A percentile compares a stretch with the other conserved stretches of the same genome.
Conservation (phyloP, 805 yeast genomes). For the Teunomyces funiuensis region DNA sequence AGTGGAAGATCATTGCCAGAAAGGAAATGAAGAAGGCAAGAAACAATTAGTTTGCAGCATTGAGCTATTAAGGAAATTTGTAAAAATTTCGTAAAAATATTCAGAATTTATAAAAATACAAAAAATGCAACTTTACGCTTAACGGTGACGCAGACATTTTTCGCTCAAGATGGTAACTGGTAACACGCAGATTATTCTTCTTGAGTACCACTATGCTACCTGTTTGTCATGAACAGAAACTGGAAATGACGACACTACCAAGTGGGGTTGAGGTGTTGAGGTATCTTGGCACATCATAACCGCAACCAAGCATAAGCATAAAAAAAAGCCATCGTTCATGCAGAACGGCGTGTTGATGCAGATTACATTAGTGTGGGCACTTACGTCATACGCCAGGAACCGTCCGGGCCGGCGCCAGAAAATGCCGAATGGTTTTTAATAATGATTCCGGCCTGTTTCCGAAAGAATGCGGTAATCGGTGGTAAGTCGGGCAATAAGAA, state of each 20-base stretch:
- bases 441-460: background rate
- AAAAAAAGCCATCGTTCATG: too few species aligned
- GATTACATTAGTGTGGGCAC: background rate
- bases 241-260: too few species aligned
- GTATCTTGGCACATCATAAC: too few species aligned
- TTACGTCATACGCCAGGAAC: background rate
- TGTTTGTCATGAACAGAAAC: too few species aligned
- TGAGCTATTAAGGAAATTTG: background rate
- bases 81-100: background rate
- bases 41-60: conserved; percentile 6
- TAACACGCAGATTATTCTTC: too few species aligned
- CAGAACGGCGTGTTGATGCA: too few species aligned
- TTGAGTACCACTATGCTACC: too few species aligned
- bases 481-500: conserved; percentile 2
- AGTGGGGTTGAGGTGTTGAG: too few species aligned
- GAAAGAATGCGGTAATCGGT: background rate
- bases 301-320: too few species aligned
- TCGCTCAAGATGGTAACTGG: too few species aligned
- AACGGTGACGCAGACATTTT: too few species aligned
- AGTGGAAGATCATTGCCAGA: conserved; percentile 33
- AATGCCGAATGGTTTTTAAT: background rate
- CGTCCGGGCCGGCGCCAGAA: background rate
- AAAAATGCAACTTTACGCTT: background rate
- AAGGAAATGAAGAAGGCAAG: conserved; percentile 13
- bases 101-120: background rate